These are phyloP conservation scores for Fraxinus albicans DNA, from an alignment of 305 asterid genomes.

Conservation along the genomic window DNA sequence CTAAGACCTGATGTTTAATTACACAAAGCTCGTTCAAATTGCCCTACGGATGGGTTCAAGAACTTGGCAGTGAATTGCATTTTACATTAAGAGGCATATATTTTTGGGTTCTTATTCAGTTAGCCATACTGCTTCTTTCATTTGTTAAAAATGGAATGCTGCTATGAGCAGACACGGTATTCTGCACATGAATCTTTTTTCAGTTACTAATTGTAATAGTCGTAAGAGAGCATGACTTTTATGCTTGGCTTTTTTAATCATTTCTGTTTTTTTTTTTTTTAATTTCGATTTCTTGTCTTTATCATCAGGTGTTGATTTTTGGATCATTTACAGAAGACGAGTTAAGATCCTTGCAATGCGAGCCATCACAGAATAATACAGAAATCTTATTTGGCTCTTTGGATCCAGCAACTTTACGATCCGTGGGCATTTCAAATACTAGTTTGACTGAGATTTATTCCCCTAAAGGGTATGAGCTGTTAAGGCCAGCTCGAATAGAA, in stretches of 20 bases:
- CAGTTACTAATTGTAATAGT: not conserved
- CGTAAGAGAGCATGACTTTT: constrained; percentile 1
- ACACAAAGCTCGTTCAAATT: not conserved
- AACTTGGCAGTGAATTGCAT: not conserved
- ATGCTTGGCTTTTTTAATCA: not conserved
- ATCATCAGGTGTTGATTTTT: constrained; percentile 60
- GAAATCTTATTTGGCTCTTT: constrained; percentile 67
- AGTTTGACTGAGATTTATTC: constrained; percentile 31
- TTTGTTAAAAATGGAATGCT: not conserved
- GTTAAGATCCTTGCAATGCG: constrained; percentile 52
- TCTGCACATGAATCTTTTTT: constrained; percentile 5
- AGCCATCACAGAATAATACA: constrained; percentile 40
- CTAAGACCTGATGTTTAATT: not conserved
- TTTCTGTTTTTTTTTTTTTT: not conserved
- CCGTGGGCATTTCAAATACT: constrained; percentile 52
- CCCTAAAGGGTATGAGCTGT: constrained; percentile 29
- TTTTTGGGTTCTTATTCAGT: not conserved
- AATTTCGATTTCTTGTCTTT: constrained; percentile 9
- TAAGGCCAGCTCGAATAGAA: constrained; percentile 25
- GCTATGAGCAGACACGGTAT: not conserved
- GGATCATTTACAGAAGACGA: constrained; percentile 89
- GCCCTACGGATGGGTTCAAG: not conserved
- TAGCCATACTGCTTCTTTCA: constrained; percentile 1
- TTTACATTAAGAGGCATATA: not conserved
- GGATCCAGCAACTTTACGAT: constrained; percentile 61